Base-by-base conservation (phyloP, 75 land plant species). In the Ceratopteris richardii region DNA sequence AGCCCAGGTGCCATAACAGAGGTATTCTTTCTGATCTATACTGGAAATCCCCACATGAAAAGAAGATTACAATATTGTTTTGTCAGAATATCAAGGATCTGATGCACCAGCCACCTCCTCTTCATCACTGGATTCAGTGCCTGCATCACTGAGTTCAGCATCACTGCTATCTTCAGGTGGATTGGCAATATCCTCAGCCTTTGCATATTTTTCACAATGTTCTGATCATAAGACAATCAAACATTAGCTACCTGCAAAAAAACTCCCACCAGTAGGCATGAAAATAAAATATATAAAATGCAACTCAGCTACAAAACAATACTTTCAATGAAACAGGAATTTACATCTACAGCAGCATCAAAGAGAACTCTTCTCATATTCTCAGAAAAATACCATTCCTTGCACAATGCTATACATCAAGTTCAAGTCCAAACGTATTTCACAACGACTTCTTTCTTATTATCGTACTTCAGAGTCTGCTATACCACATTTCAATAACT, bases 101-200 rank as follows among this genome's bases (percentile, higher is more conserved):
- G 80, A 77, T 31, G 57, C 79, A 33, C 80, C 78, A 17, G 71
- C 80, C 65, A 75, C 68, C 56, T 77, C 80, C 56, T 77, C 80
- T 29, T 77, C 80, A 46, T 77, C 80, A 36, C 78, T 74, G 24
- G 80, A 77, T 37, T 54, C 56, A 39, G 55, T 61, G 16, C 65
- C 64, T 3, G 37, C 68, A 26, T 76, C 78, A 52, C 78, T 77
- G 56, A 62, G 53, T 33, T 77, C 80, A 30, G 57, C 80, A 43
- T 77, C 80, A 29, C 75, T 67, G 44, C 78, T 76, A 25, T 74
- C 80, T 42, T 77, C 80, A 6, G 71, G 60, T 43, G 53, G 51
- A 19, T 61, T 74, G 44, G 58, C 60, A 29, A 57, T 56, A 48
- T 74, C 61, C 50, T 77, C 78, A 2, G 44, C 47, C 57, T 73